Evolutionary conservation across 179 eudicot species (phyloP), one percentile per base, ranked within the genome.

Genomic region (Silene vulgaris): DNA sequence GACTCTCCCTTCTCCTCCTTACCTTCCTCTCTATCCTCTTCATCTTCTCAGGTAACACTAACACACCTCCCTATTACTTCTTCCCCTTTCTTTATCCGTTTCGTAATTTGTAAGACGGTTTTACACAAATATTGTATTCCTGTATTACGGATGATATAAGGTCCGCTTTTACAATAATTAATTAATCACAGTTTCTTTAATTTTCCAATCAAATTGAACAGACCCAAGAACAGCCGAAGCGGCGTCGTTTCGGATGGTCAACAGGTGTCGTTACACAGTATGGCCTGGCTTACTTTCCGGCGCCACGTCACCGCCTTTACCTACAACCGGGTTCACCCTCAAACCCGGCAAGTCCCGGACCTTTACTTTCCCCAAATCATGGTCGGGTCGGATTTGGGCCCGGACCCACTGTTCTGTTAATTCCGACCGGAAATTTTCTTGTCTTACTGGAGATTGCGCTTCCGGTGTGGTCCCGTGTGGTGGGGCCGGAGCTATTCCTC

Each of bases 341-440:
- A 56, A 67, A 43, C 56, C 85, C 20, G 89, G 87, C 67, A 83
- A 89, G 73, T 85, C 96, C 13, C 78, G 80, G 26, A 86, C 94
- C 23, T 73, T 92, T 0, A 67, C 69, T 4, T 86, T 83, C 2
- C 98, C 98, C 17, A 74, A 7, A 0, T 73, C 90, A 7, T 94
- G 97, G 97, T 94, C 98, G 76, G 98, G 98, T 50, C 86, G 98
- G 75, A 14, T 94, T 11, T 94, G 98, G 98, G 97, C 82, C 30
- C 89, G 98, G 3, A 88, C 96, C 29, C 84, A 69, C 78, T 94
- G 98, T 79, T 78, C 90, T 30, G 37, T 7, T 8, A 82, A 86
- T 48, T 71, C 76, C 13, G 3, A 88, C 63, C 84, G 87, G 0
- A 89, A 78, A 32, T 84, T 94, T 84, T 21, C 83, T 12, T 94